Percentiles rank a stretch among this genome's conserved stretches.
These are phyloP conservation scores for Colletotrichum siamense DNA, from an alignment of 2,329 filamentous ascomycete genomes.

Conservation along the genomic window DNA sequence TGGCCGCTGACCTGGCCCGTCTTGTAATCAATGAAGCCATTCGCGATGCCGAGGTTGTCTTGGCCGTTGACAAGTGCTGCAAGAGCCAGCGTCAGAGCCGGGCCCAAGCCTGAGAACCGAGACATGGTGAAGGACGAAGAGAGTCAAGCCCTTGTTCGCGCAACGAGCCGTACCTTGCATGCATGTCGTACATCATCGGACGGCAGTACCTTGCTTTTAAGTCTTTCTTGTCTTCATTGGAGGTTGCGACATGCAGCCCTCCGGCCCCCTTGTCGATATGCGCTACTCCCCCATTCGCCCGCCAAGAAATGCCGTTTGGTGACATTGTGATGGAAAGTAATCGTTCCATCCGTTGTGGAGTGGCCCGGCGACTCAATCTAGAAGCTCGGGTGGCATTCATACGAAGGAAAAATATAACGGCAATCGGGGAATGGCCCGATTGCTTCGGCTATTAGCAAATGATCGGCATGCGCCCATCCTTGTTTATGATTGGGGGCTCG, in stretches of 20 bases:
- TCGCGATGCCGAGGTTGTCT: not conserved
- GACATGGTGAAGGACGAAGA: not conserved
- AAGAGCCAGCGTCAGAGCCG: not conserved
- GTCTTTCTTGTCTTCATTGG: not conserved
- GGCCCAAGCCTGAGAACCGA: not conserved
- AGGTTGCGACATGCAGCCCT: not conserved
- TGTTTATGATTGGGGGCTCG: not conserved
- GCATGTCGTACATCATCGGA: not conserved
- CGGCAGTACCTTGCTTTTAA: not conserved
- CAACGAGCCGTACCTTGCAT: not conserved
- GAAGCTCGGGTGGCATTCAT: conserved; percentile 6
- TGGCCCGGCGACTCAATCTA: not conserved
- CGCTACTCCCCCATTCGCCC: not conserved
- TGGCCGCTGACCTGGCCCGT: conserved; percentile 7
- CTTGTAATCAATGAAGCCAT: conserved; percentile 3
- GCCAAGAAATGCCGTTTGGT: not conserved
- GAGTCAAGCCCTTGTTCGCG: not conserved
- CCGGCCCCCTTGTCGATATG: not conserved
- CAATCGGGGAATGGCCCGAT: not conserved
- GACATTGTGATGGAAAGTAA: not conserved
- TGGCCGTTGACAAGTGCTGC: not conserved
- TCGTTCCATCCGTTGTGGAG: conserved; percentile 5
- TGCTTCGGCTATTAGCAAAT: not conserved
- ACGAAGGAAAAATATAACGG: not conserved
- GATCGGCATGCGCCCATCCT: not conserved